Evolutionary conservation across 1,284 basidiomycete genomes (phyloP).

Genomic region (Austroboletus novae-zelandiae): DNA sequence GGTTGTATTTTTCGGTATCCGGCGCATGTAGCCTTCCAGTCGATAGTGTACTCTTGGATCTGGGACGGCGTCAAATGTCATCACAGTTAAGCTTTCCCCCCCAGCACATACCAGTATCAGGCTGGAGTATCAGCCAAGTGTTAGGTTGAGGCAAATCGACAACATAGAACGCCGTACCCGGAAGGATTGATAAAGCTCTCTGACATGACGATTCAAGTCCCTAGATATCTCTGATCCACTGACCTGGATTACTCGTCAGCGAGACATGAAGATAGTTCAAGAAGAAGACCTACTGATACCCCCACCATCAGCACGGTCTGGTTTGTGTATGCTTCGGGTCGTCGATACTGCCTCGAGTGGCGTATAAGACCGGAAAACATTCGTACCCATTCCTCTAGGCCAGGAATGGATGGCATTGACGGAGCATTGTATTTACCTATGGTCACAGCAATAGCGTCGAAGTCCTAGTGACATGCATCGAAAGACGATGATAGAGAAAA

Average conservation of each 20-base stretch:
- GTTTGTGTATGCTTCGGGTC: slow-evolving; percentile 36
- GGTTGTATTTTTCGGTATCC: slow-evolving; percentile 13
- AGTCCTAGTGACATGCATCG: slow-evolving; percentile 1
- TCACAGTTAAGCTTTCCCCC: background rate
- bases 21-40: background rate
- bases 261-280: background rate
- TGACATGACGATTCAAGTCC: slow-evolving; percentile 4
- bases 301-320: slow-evolving; percentile 48
- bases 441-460: slow-evolving; percentile 8
- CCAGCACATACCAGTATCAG: slow-evolving; percentile 2
- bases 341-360: slow-evolving; percentile 46
- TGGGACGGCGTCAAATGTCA: background rate
- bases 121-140: background rate
- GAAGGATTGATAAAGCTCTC: slow-evolving; percentile 4
- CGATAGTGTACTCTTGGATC: background rate
- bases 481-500: background rate
- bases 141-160: background rate
- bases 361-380: slow-evolving; percentile 35
- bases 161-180: slow-evolving; percentile 1
- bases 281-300: slow-evolving; percentile 17
- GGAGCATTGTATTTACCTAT: slow-evolving; percentile 5
- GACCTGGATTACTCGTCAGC: background rate
- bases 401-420: slow-evolving; percentile 5
- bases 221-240: slow-evolving; percentile 11
- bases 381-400: slow-evolving; percentile 32